Base-by-base conservation (phyloP, 352 stramenopile genomes). In the Phytophthora hibernalis region DNA sequence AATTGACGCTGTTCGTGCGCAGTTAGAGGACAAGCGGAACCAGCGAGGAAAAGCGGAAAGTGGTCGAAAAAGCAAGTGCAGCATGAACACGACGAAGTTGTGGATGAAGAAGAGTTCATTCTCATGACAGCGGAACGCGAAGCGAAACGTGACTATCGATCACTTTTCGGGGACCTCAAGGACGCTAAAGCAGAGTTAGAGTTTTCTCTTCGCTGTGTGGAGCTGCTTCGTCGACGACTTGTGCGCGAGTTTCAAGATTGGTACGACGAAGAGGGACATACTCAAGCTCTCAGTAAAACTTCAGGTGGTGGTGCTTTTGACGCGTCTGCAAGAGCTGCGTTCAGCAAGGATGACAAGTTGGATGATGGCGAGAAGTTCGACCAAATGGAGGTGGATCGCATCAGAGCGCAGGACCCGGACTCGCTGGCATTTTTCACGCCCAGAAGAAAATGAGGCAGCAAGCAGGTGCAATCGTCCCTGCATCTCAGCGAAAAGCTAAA, bases 91-190 rank as follows among this genome's bases (percentile, higher is more conserved):
- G 87, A 97, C 1, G 79, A 96, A 50, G 77, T 98, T 28, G 87
- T 98, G 20, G 93, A 98, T 54, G 92, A 98, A 64, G 93, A 98
- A 70, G 93, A 98, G 61, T 98, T 97, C 51, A 68, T 93, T 11
- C 58, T 97, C 13, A 93, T 96, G 84, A 92, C 82, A 20, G 62
- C 82, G 9, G 89, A 96, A 54, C 83, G 87, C 18, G 87, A 96
- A 48, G 86, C 86, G 5, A 97, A 98, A 63, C 87, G 89, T 10
- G 87, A 91, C 49, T 95, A 96, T 55, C 77, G 82, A 5, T 84
- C 80, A 20, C 72, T 93, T n/a, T 95, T 92, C 52, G 87, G 95
- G 55, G 83, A 91, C 37, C 77, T 95, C 22, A 95, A 94, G 59
- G 85, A 95, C n/a, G 85, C 79, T 9, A 89, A 84, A 33, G 61